Base-by-base conservation (phyloP, 306 rosid species). In the Ziziphus jujuba region DNA sequence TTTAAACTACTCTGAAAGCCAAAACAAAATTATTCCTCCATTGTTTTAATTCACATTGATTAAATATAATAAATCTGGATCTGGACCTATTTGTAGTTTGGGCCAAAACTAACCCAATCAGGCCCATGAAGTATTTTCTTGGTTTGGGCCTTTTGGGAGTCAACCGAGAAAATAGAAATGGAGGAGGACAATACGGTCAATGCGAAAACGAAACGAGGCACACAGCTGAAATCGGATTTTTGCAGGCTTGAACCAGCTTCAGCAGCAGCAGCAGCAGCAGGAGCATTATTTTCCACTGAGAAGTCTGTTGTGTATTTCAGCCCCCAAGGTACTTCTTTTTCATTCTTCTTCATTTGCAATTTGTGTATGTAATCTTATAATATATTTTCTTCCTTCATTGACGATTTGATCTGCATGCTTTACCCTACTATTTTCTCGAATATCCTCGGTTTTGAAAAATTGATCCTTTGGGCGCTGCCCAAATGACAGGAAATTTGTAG, bases 351-450 rank as follows among this genome's bases (percentile, higher is more conserved):
- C 28, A 13, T 23, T 22, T 56, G 11, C 47, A 28, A n/a, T 28
- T 2, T 20, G 53, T 19, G 21, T 11, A 2, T 47, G 8, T 21
- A 34, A 17, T 24, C 35, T 25, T 5, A 38, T 28, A 9, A 44
- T 63, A n/a, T 0, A 1, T 56, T 23, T 9, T 4, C 9, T 5
- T 51, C 21, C 62, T 38, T 1, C 25, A 36, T 19, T 23, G 19
- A 23, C 14, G 56, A 16, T 65, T 77, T 43, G 77, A 71, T 77
- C 61, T 33, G 21, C 61, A 51, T 21, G 4, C 61, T 2, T 6
- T 58, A 13, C 7, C 45, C 31, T 47, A 14, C 25, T 21, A 1
- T 33, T 49, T 56, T 3, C 71, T 65, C 50, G 49, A 56, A 59
- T 38, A 17, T 24, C 6, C 49, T 21, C 21, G 72, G 61, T 35